Evolutionary conservation across 352 stramenopile genomes (phyloP).

Genomic region (Phytophthora palmivora): DNA sequence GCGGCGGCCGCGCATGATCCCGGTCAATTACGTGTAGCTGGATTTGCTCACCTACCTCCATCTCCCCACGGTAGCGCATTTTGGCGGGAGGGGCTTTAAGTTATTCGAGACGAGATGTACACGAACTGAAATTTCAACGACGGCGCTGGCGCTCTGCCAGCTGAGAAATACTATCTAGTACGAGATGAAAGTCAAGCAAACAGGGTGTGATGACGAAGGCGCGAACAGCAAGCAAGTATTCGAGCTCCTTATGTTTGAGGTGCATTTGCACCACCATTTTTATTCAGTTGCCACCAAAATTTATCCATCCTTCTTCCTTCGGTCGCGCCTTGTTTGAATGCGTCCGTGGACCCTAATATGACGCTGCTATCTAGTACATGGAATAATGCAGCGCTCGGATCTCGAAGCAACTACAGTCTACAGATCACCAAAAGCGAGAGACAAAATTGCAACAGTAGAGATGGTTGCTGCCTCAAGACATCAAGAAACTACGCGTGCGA

Average conservation of each 20-base stretch:
- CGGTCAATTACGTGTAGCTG: conserved; percentile 63
- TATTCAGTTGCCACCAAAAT: conserved; percentile 16
- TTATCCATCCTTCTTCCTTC: background rate
- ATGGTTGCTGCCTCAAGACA: too few relatives aligned
- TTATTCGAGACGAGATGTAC: conserved; percentile 38
- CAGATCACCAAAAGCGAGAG: too few relatives aligned
- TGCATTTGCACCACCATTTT: conserved; percentile 18
- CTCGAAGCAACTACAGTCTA: too few relatives aligned
- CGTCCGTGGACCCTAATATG: too few relatives aligned
- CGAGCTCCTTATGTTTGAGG: conserved; percentile 4
- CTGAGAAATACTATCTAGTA: conserved; percentile 22
- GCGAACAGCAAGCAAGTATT: conserved; percentile 1
- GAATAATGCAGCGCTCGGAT: too few relatives aligned
- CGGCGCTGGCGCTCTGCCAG: conserved; percentile 9
- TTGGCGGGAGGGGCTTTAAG: conserved; percentile 28
- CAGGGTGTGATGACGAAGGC: conserved; percentile 1
- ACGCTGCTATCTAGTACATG: too few relatives aligned
- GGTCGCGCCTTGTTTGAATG: too few relatives aligned
- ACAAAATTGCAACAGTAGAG: too few relatives aligned
- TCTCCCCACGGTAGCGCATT: conserved; percentile 10
- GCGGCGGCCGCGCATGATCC: conserved; percentile 70
- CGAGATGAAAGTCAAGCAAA: conserved; percentile 21
- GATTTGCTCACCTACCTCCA: conserved; percentile 5
- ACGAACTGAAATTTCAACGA: conserved; percentile 27
- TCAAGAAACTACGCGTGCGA: too few relatives aligned